phyloP scores from a whole-genome alignment of 192 early-diverging fungal species.

The Kappamyces sp. region DNA sequence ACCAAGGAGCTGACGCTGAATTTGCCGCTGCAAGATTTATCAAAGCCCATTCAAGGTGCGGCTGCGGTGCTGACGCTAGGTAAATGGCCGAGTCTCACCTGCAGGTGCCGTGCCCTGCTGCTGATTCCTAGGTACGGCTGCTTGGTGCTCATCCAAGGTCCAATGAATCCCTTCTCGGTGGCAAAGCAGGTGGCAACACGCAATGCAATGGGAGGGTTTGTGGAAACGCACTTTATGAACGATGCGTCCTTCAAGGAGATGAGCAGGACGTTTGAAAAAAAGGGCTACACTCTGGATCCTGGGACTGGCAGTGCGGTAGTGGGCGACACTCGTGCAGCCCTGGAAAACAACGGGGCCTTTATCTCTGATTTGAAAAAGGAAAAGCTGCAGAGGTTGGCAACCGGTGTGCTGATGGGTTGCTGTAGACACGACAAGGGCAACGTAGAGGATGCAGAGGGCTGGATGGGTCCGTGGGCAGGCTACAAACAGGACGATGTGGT shows the following conservation, averaged over 20 bases:
- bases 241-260: conserved; percentile 73
- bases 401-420: too few species aligned
- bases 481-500: conserved; percentile 39
- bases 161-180: conserved; percentile 37
- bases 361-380: conserved; percentile 42
- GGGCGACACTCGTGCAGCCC: conserved; percentile 53
- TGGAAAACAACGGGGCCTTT: conserved; percentile 45
- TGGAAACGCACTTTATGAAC: conserved; percentile 66
- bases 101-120: neutral
- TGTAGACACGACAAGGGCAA: conserved; percentile 35
- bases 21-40: conserved; percentile 39
- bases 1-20: conserved; percentile 44
- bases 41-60: conserved; percentile 28
- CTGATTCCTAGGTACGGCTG: neutral
- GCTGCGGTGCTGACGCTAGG: neutral
- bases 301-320: conserved; percentile 51
- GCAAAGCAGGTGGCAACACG: conserved; percentile 15
- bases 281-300: conserved; percentile 80
- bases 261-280: conserved; percentile 75
- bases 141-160: conserved; percentile 27
- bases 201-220: conserved; percentile 53
- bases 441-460: conserved; percentile 71
- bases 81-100: neutral
- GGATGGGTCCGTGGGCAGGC: conserved; percentile 91
- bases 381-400: conserved; percentile 18